Evolutionary conservation across 2,329 filamentous ascomycete genomes (phyloP).

Genomic region (Monilinia polystroma): DNA sequence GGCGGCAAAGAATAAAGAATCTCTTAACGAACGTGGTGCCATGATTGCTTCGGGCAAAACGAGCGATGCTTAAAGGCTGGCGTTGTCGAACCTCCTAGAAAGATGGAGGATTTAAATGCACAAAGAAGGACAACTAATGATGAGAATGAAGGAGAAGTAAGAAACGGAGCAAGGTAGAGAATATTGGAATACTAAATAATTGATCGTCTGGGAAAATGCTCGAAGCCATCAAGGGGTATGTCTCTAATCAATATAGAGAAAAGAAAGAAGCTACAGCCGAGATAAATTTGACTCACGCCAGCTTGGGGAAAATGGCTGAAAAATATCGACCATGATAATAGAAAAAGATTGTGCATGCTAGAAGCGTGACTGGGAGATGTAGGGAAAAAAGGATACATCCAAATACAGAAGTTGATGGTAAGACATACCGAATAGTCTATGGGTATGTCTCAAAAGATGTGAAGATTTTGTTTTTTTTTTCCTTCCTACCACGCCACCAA

Average conservation of each 20-base stretch:
- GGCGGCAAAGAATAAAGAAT: slow-evolving; percentile 15
- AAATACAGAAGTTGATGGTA: not conserved
- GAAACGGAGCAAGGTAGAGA: slow-evolving; percentile 3
- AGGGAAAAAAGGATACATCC: not conserved
- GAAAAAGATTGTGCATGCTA: not conserved
- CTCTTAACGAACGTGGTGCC: slow-evolving; percentile 21
- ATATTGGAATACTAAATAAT: slow-evolving; percentile 23
- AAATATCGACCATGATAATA: not conserved
- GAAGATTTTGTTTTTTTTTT: not conserved
- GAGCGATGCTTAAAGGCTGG: slow-evolving; percentile 22
- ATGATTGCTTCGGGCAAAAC: slow-evolving; percentile 20
- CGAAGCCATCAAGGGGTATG: slow-evolving; percentile 12
- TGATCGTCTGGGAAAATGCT: not conserved
- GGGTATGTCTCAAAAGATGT: not conserved
- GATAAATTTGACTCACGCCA: slow-evolving; percentile 4
- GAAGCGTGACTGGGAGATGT: not conserved
- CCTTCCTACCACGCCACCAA: slow-evolving; percentile 5
- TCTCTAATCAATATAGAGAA: not conserved
- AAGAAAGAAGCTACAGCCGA: too few species aligned
- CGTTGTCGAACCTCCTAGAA: slow-evolving; percentile 6
- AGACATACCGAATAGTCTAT: not conserved
- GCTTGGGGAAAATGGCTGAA: not conserved
- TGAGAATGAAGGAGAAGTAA: slow-evolving; percentile 8
- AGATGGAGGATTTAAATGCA: slow-evolving; percentile 12
- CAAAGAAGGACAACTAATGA: slow-evolving; percentile 12